Percentiles rank a stretch among this genome's conserved stretches.
These are phyloP conservation scores for Dillenia turbinata DNA, from an alignment of 164 flowering plant species.

Conservation along the genomic window DNA sequence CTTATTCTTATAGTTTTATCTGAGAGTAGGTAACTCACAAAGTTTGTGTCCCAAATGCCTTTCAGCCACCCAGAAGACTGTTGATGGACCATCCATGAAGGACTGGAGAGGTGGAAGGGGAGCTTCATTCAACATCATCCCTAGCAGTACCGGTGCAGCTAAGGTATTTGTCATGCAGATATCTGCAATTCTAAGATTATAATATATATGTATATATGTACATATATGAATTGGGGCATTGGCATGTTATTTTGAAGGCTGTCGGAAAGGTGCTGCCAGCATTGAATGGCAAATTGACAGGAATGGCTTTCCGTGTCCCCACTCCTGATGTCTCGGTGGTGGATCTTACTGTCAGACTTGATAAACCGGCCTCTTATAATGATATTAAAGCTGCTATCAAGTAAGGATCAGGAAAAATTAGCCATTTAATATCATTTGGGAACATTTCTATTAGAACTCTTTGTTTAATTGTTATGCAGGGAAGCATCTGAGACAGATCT, in stretches of 20 bases:
- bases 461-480: conserved; percentile 4
- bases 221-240: no score
- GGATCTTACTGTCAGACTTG: conserved; percentile 26
- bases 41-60: no score
- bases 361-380: conserved; percentile 19
- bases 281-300: conserved; percentile 27
- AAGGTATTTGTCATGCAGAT: conserved; percentile 12
- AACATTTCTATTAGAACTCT: neutral
- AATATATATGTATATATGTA: no score
- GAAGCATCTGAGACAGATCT: conserved; percentile 20
- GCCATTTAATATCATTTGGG: neutral
- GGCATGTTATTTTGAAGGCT: conserved; percentile 12
- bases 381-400: conserved; percentile 28
- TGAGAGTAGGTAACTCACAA: no score
- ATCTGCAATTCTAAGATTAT: no score
- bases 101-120: conserved; percentile 30
- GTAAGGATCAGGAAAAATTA: conserved; percentile 4
- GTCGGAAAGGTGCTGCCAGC: conserved; percentile 32
- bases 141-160: conserved; percentile 13
- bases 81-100: conserved; percentile 9
- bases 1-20: no score
- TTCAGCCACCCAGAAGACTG: conserved; percentile 23
- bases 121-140: conserved; percentile 19
- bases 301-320: conserved; percentile 31
- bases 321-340: conserved; percentile 29